Evolutionary conservation across 495 filamentous ascomycete species (phyloP).

Genomic region (Penicillium egyptiacum): DNA sequence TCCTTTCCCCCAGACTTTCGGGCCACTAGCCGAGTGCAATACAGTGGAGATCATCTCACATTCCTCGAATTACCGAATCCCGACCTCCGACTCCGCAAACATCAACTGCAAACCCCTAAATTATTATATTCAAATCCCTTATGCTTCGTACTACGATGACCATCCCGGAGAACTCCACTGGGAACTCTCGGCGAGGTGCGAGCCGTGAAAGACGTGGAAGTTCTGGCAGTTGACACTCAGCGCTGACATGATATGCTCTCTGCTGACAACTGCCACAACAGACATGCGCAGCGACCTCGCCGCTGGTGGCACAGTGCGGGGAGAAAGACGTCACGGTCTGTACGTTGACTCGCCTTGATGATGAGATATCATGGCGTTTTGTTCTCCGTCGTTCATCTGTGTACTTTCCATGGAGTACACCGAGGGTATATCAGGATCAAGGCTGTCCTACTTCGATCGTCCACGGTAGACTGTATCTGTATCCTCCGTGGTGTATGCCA

Average conservation of each 20-base stretch:
- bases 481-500: not conserved
- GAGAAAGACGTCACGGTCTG: not conserved
- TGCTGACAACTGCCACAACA: not conserved
- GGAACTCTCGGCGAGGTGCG: conserved; percentile 10
- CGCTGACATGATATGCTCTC: not conserved
- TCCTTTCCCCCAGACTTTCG: conserved; percentile 21
- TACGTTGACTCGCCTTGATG: not conserved
- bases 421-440: not conserved
- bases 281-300: not conserved
- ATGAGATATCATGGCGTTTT: not conserved
- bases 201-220: not conserved
- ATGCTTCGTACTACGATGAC: not conserved
- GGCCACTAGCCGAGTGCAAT: not conserved
- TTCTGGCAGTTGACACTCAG: not conserved
- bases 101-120: conserved; percentile 3
- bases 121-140: conserved; percentile 1
- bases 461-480: not conserved
- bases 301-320: conserved; percentile 2
- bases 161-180: conserved; percentile 18
- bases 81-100: conserved; percentile 16
- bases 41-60: conserved; percentile 10
- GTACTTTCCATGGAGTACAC: not conserved
- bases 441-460: too few relatives aligned
- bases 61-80: conserved; percentile 24
- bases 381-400: not conserved